Percentiles rank a stretch among this genome's conserved stretches.
Evolutionary conservation across 1,139 yeast species (phyloP).

Genomic region (Komagataea norvegica): DNA sequence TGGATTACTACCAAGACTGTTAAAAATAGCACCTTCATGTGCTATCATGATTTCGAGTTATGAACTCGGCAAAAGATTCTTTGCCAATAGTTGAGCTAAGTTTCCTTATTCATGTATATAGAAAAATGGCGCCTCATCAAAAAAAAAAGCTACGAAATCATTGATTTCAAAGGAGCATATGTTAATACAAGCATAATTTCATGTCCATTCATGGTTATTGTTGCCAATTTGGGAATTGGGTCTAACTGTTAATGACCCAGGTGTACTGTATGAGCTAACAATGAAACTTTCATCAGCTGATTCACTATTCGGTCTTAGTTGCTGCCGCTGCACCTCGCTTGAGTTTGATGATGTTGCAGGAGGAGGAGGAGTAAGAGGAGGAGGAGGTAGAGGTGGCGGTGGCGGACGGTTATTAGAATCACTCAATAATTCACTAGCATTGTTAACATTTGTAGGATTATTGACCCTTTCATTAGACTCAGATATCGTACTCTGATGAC

Average conservation of each 20-base stretch:
- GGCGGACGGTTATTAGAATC: not conserved
- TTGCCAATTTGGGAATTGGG: conserved; percentile 14
- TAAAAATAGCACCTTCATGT: conserved; percentile 95
- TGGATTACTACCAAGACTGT: conserved; percentile 78
- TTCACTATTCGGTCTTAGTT: conserved; percentile 4
- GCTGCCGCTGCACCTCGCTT: conserved; percentile 4
- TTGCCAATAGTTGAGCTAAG: conserved; percentile 26
- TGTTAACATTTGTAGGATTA: not conserved
- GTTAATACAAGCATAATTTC: not conserved
- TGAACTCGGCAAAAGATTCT: conserved; percentile 76
- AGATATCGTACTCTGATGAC: no score
- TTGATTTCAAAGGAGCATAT: not conserved
- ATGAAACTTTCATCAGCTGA: conserved; percentile 11
- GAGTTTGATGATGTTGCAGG: conserved; percentile 3
- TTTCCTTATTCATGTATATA: not conserved
- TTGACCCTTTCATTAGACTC: no score
- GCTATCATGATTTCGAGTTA: conserved; percentile 97
- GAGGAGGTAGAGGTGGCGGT: not conserved
- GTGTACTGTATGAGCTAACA: conserved; percentile 21
- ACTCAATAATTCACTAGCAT: not conserved
- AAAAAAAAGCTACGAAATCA: not conserved
- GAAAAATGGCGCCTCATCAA: no score
- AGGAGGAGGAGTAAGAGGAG: no score
- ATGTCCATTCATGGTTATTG: conserved; percentile 18
- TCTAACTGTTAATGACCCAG: conserved; percentile 18